phyloP scores from a whole-genome alignment of 1,139 yeast species.

The Sugiyamaella pinicola region DNA sequence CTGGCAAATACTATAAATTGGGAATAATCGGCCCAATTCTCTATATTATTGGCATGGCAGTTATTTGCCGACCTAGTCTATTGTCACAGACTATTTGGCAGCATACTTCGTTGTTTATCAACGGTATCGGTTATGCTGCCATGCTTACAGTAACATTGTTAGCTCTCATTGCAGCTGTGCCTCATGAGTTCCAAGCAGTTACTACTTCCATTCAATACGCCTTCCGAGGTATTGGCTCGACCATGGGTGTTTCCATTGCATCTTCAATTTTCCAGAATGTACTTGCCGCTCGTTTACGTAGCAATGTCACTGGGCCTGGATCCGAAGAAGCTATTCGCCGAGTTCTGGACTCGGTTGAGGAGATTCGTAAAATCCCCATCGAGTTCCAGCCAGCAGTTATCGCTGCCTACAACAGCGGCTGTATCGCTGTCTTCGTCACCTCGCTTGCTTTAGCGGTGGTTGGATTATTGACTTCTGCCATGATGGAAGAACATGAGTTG shows the following conservation, averaged over 20 bases:
- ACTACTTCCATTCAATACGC: conserved; percentile 77
- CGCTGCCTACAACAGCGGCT: conserved; percentile 53
- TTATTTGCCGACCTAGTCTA: conserved; percentile 28
- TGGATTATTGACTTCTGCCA: conserved; percentile 35
- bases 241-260: conserved; percentile 68
- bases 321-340: conserved; percentile 47
- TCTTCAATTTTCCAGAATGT: conserved; percentile 62
- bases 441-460: conserved; percentile 49
- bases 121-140: conserved; percentile 62
- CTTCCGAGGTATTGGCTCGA: conserved; percentile 73
- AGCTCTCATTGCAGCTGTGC: conserved; percentile 67
- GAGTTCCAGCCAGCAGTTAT: conserved; percentile 51
- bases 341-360: conserved; percentile 62
- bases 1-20: conserved; percentile 66
- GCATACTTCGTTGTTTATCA: conserved; percentile 53
- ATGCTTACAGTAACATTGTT: conserved; percentile 67
- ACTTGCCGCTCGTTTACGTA: conserved; percentile 41
- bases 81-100: conserved; percentile 55
- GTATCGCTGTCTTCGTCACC: conserved; percentile 56
- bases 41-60: conserved; percentile 51
- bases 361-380: conserved; percentile 55
- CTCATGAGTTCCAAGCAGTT: conserved; percentile 65
- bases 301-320: conserved; percentile 41
- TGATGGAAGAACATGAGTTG: conserved; percentile 47
- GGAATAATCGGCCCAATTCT: conserved; percentile 50